phyloP scores from a whole-genome alignment of 805 yeast species.

The Scheffersomyces ergatensis region DNA sequence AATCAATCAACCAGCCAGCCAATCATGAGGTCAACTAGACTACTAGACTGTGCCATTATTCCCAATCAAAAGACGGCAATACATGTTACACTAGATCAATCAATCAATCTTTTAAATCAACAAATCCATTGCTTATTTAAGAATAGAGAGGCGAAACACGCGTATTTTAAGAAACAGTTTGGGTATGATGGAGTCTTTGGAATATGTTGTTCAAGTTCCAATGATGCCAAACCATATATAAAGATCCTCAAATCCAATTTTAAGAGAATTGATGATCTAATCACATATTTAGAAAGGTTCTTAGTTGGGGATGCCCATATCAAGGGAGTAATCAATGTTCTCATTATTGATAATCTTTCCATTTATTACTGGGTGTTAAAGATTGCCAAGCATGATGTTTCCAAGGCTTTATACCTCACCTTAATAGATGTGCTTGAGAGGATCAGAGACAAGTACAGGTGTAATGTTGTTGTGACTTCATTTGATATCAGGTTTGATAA shows the following conservation, averaged over 20 bases:
- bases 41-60: not conserved
- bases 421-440: slow-evolving; percentile 1
- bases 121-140: not conserved
- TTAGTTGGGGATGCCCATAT: not conserved
- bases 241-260: not conserved
- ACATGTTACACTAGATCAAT: not conserved
- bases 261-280: not conserved
- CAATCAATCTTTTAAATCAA: not conserved
- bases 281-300: not conserved
- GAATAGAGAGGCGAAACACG: not conserved
- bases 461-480: slow-evolving; percentile 25
- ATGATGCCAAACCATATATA: not conserved
- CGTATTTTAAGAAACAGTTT: not conserved
- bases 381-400: slow-evolving; percentile 1
- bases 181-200: not conserved
- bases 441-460: slow-evolving; percentile 14
- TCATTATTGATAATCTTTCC: slow-evolving; percentile 27
- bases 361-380: slow-evolving; percentile 26
- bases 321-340: not conserved
- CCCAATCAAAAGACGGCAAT: not conserved
- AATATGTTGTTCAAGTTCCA: not conserved
- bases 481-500: slow-evolving; percentile 6
- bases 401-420: not conserved
- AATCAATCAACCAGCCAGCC: no score
- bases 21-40: not conserved